phyloP scores from a whole-genome alignment of 257 asterid species.

The Primulina eburnea region DNA sequence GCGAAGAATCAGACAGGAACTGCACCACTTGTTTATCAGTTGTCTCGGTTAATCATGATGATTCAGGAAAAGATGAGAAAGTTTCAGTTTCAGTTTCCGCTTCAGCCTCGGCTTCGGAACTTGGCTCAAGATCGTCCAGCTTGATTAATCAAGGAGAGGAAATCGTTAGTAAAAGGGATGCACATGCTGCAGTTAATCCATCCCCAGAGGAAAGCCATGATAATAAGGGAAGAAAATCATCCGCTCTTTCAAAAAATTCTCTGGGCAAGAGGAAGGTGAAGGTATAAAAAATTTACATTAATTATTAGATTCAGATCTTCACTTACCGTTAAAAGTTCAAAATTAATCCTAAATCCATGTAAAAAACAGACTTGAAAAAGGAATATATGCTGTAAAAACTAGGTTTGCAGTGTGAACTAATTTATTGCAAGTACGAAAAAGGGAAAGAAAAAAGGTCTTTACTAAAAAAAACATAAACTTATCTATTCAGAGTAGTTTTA shows the following conservation, averaged over 20 bases:
- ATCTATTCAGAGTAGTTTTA: conserved; percentile 18
- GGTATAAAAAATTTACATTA: conserved; percentile 33
- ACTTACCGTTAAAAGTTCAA: no score
- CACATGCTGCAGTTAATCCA: conserved; percentile 19
- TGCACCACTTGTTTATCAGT: conserved; percentile 11
- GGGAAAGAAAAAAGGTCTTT: not conserved
- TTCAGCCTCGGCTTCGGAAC: conserved; percentile 19
- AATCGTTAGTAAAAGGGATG: conserved; percentile 24
- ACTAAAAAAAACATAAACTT: not conserved
- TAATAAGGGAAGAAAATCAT: conserved; percentile 49
- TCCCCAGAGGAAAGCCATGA: conserved; percentile 23
- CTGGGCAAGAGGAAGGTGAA: conserved; percentile 68
- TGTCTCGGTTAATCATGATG: conserved; percentile 20
- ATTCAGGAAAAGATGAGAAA: conserved; percentile 20
- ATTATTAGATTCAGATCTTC: not conserved
- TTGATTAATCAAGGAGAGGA: conserved; percentile 35
- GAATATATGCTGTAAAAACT: conserved; percentile 16
- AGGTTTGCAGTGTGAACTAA: not conserved
- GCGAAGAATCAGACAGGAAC: conserved; percentile 42
- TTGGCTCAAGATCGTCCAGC: conserved; percentile 31
- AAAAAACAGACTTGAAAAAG: no score
- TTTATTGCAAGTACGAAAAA: not conserved
- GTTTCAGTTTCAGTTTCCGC: conserved; percentile 1
- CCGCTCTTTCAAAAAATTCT: conserved; percentile 41
- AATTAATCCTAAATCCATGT: not conserved